Base-by-base conservation (phyloP, 1,284 basidiomycete genomes). In the Kalmanozyma brasiliensis region DNA sequence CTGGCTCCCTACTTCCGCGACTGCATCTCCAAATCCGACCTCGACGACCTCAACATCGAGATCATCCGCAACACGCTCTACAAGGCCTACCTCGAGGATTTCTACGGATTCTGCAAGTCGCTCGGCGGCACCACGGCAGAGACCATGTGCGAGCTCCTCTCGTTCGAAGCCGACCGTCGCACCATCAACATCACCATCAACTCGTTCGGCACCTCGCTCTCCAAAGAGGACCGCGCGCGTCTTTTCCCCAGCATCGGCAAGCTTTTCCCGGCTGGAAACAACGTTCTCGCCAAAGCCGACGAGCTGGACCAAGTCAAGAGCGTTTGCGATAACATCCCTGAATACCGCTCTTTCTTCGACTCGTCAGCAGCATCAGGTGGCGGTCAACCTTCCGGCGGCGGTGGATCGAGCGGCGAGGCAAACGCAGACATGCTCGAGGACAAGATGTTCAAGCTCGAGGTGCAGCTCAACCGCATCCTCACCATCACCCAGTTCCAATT, bases 11-110 rank as follows among this genome's bases (percentile, higher is more conserved):
- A 98, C 85, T 99, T 99, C 87, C 89, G 92, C 33, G 91, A 94
- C 77, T 97, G 94, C 83, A 87, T 98, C 41, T 91, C 93, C 22
- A 95, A 95, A 8, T 89, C 92, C 30, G 96, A 99, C 82, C 88
- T 99, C 35, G 96, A 98, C 82, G 96, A 98, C 83, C 89, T 98
- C 69, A 98, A 99, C 86, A 98, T 99, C 78, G 96, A 99, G 85
- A 98, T 99, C 84, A 95, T 99, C 83, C 92, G 96, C 43, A 98
- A 98, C 85, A 94, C 95, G n/a, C 90, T 99, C 42, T 98, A 98
- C 88, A 98, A 97, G 84, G 91, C 94, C 14, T 99, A 99, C 84
- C 89, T 99, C 57, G 95, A 98, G 83, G 96, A 99, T 84, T 99
- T 98, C 83, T 88, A 94, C 85, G 83, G 86, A 64, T 98, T 92